phyloP scores from a whole-genome alignment of 148 eudicot species.

The Diospyros lotus region DNA sequence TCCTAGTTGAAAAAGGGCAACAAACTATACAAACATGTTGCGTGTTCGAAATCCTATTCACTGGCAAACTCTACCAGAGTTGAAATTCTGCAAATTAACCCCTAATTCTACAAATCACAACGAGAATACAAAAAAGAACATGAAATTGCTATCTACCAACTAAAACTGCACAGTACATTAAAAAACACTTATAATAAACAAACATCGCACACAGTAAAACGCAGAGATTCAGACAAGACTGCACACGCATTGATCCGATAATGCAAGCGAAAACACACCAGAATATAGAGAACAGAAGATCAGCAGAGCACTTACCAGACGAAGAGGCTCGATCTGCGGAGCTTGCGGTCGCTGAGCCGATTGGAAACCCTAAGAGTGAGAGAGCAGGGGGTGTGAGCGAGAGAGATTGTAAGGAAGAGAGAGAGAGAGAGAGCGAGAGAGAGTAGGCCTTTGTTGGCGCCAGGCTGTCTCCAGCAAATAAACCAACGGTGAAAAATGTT shows the following conservation, averaged over 20 bases:
- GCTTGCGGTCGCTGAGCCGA: not conserved
- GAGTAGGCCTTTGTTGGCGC: slow-evolving; percentile 34
- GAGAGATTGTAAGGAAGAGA: too few species aligned
- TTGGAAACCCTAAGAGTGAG: slow-evolving; percentile 20
- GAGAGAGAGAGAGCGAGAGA: slow-evolving; percentile 14
- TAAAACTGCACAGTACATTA: not conserved
- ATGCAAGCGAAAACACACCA: too few species aligned
- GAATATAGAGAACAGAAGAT: not conserved
- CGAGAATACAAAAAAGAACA: not conserved
- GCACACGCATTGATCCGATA: too few species aligned
- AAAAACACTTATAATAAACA: not conserved
- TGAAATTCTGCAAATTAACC: not conserved
- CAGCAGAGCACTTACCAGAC: slow-evolving; percentile 20
- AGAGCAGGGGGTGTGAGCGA: not conserved
- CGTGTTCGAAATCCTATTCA: too few species aligned
- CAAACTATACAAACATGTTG: too few species aligned
- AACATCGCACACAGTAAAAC: too few species aligned
- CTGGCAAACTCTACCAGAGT: too few species aligned
- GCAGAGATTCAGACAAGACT: too few species aligned
- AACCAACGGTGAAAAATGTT: slow-evolving; percentile 13
- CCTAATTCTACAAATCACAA: not conserved
- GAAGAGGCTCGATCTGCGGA: slow-evolving; percentile 22
- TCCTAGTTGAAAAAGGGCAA: too few species aligned
- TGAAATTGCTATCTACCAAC: not conserved
- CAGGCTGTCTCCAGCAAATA: slow-evolving; percentile 56